Evolutionary conservation across 352 stramenopile genomes (phyloP), one percentile per base, ranked within the genome.

Genomic region (Globisporangium spiculum): DNA sequence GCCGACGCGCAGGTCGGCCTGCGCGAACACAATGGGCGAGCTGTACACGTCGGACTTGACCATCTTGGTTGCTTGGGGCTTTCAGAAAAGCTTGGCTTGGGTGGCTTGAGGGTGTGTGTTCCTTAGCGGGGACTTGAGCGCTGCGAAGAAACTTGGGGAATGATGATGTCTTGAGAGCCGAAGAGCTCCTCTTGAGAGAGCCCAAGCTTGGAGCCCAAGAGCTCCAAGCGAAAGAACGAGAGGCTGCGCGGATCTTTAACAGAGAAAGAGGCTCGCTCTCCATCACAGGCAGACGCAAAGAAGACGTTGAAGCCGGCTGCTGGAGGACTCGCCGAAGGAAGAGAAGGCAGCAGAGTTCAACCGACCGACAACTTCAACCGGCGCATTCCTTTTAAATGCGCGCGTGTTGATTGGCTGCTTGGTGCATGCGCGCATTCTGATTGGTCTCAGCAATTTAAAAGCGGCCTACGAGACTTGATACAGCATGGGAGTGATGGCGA

Each of bases 1-100:
- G 71, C 84, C 84, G 63, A 92, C 84, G 60, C 84, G 80, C 70
- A 92, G 36, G 67, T 92, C 84, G 68, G 90, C 60, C 66, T 90
- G 80, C 26, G 76, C 73, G 67, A 91, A 92, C 38, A 90, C 75
- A 66, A 90, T 89, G 12, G 84, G 84, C 26, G 84, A 90, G 60
- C 72, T 84, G 75, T 90, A 90, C 63, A 92, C 81, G 74, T 92
- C 84, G 32, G 77, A 88, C 75, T 92, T 92, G 75, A 86, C 84
- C 81, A 92, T 92, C 52, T 26, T 77, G 71, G n/a, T 2, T 57
- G 52, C 2, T 27, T 36, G 52, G 4, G 48, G 30, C 46, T 68
- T 22, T 63, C 22, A 22, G 7, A 26, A 8, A 41, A 58, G 44
- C 16, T 50, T 50, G 14, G 44, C 1, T 24, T 56, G 38, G 38